These are phyloP conservation scores for Aspergillus vadensis DNA, from an alignment of 2,329 filamentous ascomycete genomes.

Conservation along the genomic window DNA sequence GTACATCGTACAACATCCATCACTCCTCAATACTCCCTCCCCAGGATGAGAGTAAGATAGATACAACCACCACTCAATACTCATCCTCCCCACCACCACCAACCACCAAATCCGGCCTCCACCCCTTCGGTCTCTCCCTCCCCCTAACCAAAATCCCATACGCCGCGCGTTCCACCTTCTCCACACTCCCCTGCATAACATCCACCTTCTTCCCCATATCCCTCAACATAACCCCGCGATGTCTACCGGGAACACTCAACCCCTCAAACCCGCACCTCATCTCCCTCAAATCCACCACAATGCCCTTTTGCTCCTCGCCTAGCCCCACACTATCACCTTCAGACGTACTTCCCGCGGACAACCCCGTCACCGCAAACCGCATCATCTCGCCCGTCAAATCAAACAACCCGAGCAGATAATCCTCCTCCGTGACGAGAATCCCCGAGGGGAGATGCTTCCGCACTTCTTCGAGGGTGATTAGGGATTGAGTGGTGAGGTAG, in stretches of 20 bases:
- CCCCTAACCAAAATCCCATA: constrained; percentile 88
- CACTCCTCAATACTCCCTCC: fast-evolving
- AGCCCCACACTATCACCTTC: not conserved
- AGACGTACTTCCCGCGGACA: constrained; percentile 65
- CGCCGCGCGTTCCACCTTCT: constrained; percentile 88
- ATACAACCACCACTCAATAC: constrained; percentile 29
- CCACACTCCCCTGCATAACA: constrained; percentile 83
- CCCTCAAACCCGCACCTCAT: constrained; percentile 76
- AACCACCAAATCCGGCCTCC: constrained; percentile 74
- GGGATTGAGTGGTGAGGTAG: constrained; percentile 75
- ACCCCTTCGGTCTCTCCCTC: constrained; percentile 84
- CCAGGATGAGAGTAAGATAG: no score
- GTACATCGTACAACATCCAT: no score
- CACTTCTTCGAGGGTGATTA: constrained; percentile 70
- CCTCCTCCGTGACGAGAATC: constrained; percentile 71
- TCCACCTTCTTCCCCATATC: constrained; percentile 78
- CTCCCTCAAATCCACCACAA: constrained; percentile 78
- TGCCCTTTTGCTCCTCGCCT: constrained; percentile 55
- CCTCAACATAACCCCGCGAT: constrained; percentile 52
- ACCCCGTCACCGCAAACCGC: constrained; percentile 88
- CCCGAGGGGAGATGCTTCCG: constrained; percentile 46
- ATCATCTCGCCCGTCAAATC: constrained; percentile 96
- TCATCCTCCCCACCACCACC: constrained; percentile 46
- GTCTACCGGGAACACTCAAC: constrained; percentile 59
- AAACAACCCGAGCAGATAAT: constrained; percentile 89